Evolutionary conservation across 345 rosid species (phyloP).

Genomic region (Geranium brycei): DNA sequence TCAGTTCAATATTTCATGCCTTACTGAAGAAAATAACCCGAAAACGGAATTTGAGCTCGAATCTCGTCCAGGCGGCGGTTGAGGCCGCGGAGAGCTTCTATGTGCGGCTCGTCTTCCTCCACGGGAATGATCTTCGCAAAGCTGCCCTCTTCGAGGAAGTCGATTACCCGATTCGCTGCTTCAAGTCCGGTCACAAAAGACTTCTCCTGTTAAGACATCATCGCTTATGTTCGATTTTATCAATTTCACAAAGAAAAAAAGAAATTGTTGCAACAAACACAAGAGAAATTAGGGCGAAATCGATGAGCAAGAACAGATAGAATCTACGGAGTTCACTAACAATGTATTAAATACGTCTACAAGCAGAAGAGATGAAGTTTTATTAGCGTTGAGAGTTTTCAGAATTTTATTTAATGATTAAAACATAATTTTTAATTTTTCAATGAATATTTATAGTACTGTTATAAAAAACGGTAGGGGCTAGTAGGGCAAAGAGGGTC

Average conservation of each 20-base stretch:
- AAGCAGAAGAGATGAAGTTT: too few species aligned
- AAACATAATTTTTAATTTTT: too few species aligned
- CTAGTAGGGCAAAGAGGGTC: too few species aligned
- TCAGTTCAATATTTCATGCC: too few species aligned
- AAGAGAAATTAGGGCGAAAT: background rate
- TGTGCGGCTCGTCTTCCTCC: conserved; percentile 45
- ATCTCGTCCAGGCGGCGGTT: conserved; percentile 36
- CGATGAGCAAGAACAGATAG: too few species aligned
- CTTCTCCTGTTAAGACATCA: conserved; percentile 25
- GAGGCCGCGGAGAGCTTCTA: conserved; percentile 31
- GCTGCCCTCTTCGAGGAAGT: conserved; percentile 36
- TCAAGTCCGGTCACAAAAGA: conserved; percentile 41
- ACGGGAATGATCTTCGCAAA: conserved; percentile 37
- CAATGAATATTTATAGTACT: too few species aligned
- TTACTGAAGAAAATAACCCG: conserved; percentile 19
- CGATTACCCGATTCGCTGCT: conserved; percentile 37
- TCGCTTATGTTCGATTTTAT: too few species aligned
- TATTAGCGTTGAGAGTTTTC: too few species aligned
- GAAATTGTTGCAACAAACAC: background rate
- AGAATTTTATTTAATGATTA: too few species aligned
- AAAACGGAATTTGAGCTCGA: conserved; percentile 26
- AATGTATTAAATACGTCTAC: too few species aligned
- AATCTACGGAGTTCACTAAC: too few species aligned
- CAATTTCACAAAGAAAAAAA: background rate
- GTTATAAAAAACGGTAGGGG: too few species aligned